Conservation (phyloP, 2,329 filamentous ascomycete genomes). For the Pyrenophora teres region DNA sequence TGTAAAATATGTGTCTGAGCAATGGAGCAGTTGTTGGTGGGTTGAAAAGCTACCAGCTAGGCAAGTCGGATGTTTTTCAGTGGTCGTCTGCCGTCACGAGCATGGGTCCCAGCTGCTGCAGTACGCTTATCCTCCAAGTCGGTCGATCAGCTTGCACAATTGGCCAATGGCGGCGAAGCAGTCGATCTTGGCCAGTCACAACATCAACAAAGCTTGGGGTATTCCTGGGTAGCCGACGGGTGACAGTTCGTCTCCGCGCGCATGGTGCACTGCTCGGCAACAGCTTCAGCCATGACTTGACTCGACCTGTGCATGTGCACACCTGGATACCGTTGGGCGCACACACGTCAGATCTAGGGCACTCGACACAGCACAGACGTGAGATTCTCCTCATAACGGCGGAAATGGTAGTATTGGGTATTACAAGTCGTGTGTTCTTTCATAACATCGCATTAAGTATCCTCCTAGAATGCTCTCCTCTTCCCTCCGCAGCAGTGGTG, state of each 20-base stretch:
- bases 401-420: constrained; percentile 34
- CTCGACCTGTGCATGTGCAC: not conserved
- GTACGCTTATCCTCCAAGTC: constrained; percentile 21
- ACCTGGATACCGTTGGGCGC: not conserved
- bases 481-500: constrained; percentile 21
- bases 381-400: constrained; percentile 12
- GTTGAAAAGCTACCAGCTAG: constrained; percentile 1
- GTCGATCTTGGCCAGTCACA: not conserved
- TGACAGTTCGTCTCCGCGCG: not conserved
- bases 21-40: not conserved
- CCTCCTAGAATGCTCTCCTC: constrained; percentile 21
- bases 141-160: constrained; percentile 32
- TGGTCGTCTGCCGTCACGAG: constrained; percentile 1
- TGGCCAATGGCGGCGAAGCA: constrained; percentile 21
- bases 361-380: no score
- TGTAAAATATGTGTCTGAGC: no score
- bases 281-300: not conserved
- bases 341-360: no score
- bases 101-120: constrained; percentile 10
- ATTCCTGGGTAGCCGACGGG: not conserved
- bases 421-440: constrained; percentile 42
- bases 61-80: constrained; percentile 8
- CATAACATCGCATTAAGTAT: constrained; percentile 44
- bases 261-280: not conserved
- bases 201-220: no score